Conservation (phyloP, 495 filamentous ascomycete species). For the Lepidopterella palustris region DNA sequence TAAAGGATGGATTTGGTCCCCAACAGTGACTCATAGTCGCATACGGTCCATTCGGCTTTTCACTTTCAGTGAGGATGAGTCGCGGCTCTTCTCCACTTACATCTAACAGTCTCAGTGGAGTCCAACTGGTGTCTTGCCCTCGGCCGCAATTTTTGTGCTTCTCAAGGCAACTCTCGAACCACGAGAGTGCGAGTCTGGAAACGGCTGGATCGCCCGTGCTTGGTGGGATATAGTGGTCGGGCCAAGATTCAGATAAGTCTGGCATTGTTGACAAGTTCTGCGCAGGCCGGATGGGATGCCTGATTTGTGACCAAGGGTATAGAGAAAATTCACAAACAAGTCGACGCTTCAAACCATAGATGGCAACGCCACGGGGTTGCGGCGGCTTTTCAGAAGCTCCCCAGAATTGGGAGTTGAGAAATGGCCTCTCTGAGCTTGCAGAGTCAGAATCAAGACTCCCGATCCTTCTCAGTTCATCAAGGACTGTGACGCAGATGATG, state of each 20-base stretch:
- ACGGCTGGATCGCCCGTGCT: not conserved
- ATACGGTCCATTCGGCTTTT: not conserved
- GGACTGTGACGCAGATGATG: not conserved
- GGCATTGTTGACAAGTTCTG: too few relatives aligned
- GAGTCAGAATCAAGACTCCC: not conserved
- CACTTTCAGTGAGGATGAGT: not conserved
- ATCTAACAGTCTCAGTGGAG: not conserved
- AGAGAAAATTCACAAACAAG: not conserved
- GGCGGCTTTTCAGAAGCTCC: too few relatives aligned
- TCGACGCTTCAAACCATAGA: not conserved
- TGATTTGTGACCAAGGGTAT: not conserved
- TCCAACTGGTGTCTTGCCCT: not conserved
- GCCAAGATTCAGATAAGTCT: too few relatives aligned
- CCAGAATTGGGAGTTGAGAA: not conserved
- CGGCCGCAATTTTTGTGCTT: not conserved
- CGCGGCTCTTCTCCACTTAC: not conserved
- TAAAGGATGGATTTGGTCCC: not conserved
- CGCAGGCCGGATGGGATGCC: too few relatives aligned
- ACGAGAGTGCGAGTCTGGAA: not conserved
- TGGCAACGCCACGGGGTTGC: not conserved
- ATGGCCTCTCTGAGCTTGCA: not conserved
- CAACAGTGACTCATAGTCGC: not conserved
- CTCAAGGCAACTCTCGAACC: not conserved
- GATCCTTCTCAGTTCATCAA: not conserved
- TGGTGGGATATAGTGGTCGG: not conserved